phyloP scores from a whole-genome alignment of 495 filamentous ascomycete genomes.

The Penicillium roqueforti region DNA sequence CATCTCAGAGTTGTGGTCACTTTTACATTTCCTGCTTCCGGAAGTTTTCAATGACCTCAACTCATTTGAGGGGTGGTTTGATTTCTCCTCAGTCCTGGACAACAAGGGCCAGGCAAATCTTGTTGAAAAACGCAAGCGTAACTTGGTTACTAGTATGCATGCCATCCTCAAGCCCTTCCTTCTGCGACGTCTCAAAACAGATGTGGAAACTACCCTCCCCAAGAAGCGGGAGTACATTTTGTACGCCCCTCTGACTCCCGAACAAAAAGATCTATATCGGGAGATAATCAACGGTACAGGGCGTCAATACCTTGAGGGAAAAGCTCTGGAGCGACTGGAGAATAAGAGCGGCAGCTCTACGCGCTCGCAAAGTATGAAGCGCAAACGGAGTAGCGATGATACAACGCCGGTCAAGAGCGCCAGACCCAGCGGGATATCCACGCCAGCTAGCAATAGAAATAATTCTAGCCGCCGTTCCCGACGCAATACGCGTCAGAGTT shows the following conservation, averaged over 20 bases:
- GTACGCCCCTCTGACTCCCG: slow-evolving; percentile 81
- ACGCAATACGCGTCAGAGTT: slow-evolving; percentile 50
- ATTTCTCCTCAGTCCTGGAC: slow-evolving; percentile 85
- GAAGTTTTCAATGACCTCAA: slow-evolving; percentile 86
- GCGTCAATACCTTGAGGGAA: slow-evolving; percentile 75
- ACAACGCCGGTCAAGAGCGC: slow-evolving; percentile 60
- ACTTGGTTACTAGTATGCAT: slow-evolving; percentile 84
- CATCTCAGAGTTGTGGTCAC: slow-evolving; percentile 88
- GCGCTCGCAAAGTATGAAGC: slow-evolving; percentile 48
- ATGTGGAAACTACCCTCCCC: slow-evolving; percentile 85
- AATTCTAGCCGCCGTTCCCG: slow-evolving; percentile 43
- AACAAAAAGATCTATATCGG: slow-evolving; percentile 87
- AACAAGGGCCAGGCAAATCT: slow-evolving; percentile 59
- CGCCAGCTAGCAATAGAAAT: slow-evolving; percentile 51
- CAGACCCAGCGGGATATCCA: slow-evolving; percentile 67
- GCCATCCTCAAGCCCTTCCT: slow-evolving; percentile 89
- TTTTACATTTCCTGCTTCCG: slow-evolving; percentile 89
- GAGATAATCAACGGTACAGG: slow-evolving; percentile 77
- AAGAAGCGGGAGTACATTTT: slow-evolving; percentile 96
- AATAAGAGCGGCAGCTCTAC: slow-evolving; percentile 31
- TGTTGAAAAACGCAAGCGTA: slow-evolving; percentile 59
- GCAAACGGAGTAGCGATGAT: slow-evolving; percentile 43
- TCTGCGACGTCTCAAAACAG: slow-evolving; percentile 81
- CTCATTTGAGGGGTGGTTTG: slow-evolving; percentile 91
- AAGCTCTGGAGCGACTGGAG: slow-evolving; percentile 64